phyloP scores from a whole-genome alignment of 768 basidiomycete genomes.

The Sporobolomyces phaffii region DNA sequence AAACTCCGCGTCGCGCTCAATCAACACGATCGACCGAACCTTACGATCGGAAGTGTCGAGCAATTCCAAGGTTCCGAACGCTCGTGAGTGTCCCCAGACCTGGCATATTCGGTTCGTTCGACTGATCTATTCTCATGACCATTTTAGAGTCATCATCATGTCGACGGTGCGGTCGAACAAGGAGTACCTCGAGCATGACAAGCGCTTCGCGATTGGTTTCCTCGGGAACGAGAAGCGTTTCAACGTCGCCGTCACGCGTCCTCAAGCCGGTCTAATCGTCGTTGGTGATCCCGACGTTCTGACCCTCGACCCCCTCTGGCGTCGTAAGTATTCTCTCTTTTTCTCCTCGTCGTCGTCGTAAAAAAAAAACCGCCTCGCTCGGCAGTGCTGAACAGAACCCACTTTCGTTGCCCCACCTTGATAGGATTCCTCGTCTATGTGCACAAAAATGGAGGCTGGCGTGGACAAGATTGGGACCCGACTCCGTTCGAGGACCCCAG shows the following conservation, averaged over 20 bases:
- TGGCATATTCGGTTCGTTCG: too few relatives aligned
- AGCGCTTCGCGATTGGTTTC: constrained; percentile 44
- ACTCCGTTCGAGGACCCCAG: not conserved
- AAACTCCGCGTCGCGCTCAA: constrained; percentile 2
- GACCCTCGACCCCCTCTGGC: constrained; percentile 44
- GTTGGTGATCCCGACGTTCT: constrained; percentile 45
- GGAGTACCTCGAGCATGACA: constrained; percentile 43
- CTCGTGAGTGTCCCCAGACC: constrained; percentile 1
- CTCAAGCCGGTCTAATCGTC: constrained; percentile 45
- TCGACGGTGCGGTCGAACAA: constrained; percentile 41
- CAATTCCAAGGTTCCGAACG: constrained; percentile 31
- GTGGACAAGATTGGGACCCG: not conserved
- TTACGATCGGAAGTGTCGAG: constrained; percentile 32
- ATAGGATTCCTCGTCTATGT: constrained; percentile 1
- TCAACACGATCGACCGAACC: not conserved
- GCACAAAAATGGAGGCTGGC: constrained; percentile 12
- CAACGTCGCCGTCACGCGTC: constrained; percentile 48
- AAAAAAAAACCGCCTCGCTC: too few relatives aligned
- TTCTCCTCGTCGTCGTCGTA: too few relatives aligned
- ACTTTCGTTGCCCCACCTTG: too few relatives aligned
- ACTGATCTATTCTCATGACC: too few relatives aligned
- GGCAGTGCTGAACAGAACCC: too few relatives aligned
- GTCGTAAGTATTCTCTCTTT: constrained; percentile 2
- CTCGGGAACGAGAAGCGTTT: constrained; percentile 45
- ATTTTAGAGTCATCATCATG: constrained; percentile 37